phyloP scores from a whole-genome alignment of 306 rosid genomes.

The Pueraria montana region DNA sequence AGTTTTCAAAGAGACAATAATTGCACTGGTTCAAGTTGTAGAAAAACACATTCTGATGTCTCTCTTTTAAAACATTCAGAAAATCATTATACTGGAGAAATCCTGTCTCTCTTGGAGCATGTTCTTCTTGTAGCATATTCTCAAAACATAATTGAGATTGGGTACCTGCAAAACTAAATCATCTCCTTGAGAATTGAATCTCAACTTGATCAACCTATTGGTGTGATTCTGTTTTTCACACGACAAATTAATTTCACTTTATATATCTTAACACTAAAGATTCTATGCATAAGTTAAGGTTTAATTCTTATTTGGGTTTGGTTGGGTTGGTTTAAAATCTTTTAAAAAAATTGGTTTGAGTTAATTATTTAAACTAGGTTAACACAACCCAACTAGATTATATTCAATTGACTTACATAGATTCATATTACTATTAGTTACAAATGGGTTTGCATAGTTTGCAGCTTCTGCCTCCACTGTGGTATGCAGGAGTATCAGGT shows the following conservation, averaged over 20 bases:
- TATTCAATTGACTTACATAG: background rate
- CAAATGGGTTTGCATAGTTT: conserved; percentile 8
- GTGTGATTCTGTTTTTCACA: background rate
- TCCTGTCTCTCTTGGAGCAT: background rate
- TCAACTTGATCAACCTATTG: background rate
- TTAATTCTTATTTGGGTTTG: background rate
- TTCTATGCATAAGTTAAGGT: background rate
- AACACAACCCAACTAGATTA: background rate
- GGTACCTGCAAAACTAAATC: background rate
- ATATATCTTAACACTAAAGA: background rate
- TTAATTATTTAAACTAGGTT: background rate
- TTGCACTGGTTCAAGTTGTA: background rate
- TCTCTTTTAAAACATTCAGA: background rate
- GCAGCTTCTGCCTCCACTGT: conserved; percentile 34
- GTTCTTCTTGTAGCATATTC: conserved; percentile 5
- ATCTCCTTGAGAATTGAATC: background rate
- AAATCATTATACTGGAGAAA: background rate
- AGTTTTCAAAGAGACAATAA: background rate
- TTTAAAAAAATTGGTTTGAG: background rate
- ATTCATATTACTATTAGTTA: background rate
- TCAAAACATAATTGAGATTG: background rate
- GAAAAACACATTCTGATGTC: background rate
- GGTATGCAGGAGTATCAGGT: conserved; percentile 15
- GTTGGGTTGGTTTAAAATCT: background rate
- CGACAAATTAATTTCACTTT: background rate